Percentiles rank a stretch among this genome's conserved stretches.
Evolutionary conservation across 1,139 yeast species (phyloP).

Genomic region (Hyphopichia khmerensis): DNA sequence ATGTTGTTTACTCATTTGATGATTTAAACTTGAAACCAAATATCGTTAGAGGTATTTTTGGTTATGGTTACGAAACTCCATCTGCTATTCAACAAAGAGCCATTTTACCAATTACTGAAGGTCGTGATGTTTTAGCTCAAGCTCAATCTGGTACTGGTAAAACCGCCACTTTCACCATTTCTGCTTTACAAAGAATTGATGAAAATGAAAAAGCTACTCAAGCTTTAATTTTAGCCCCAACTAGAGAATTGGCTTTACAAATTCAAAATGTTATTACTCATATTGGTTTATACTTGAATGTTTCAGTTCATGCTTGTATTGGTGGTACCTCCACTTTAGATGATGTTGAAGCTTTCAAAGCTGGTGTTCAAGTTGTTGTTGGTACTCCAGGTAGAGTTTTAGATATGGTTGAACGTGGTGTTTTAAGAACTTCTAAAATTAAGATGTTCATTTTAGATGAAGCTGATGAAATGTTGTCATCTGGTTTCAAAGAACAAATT

Average conservation of each 20-base stretch:
- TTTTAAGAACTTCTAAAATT: conserved; percentile 82
- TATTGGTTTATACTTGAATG: conserved; percentile 90
- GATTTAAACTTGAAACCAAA: conserved; percentile 81
- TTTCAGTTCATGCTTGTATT: conserved; percentile 95
- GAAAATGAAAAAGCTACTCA: conserved; percentile 74
- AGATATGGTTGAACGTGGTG: conserved; percentile 96
- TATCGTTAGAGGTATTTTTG: conserved; percentile 86
- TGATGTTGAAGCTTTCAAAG: conserved; percentile 87
- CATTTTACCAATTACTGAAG: conserved; percentile 92
- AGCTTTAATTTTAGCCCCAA: conserved; percentile 96
- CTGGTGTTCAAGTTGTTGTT: conserved; percentile 94
- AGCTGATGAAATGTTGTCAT: conserved; percentile 97
- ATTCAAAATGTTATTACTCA: conserved; percentile 95
- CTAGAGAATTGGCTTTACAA: conserved; percentile 98
- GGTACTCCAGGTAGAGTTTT: conserved; percentile 99
- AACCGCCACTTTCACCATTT: conserved; percentile 98
- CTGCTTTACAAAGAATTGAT: conserved; percentile 93
- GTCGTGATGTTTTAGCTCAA: conserved; percentile 96
- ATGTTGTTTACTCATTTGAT: conserved; percentile 86
- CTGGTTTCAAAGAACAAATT: conserved; percentile 97
- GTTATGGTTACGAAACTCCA: conserved; percentile 97
- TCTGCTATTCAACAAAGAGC: conserved; percentile 99
- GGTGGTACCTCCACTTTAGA: conserved; percentile 96
- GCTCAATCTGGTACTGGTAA: conserved; percentile 99
- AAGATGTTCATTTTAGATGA: conserved; percentile 98